Evolutionary conservation across 352 stramenopile genomes (phyloP).

Genomic region (Pythium angustatum): DNA sequence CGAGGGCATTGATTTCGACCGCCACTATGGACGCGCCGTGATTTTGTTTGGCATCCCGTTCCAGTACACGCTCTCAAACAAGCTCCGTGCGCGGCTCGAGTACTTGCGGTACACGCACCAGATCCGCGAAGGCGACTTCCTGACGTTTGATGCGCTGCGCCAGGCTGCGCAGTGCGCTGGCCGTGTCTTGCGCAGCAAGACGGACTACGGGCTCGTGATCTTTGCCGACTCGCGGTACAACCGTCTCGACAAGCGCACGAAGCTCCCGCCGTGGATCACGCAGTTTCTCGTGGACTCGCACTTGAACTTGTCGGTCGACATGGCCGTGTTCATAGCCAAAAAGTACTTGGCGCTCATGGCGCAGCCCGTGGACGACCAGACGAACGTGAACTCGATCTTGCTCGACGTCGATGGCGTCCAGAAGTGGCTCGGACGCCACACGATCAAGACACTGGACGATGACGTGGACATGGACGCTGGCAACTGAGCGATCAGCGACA

Average conservation of each 20-base stretch:
- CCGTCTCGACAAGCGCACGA: conserved; percentile 96
- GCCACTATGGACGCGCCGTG: conserved; percentile 97
- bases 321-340: conserved; percentile 94
- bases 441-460: conserved; percentile 13
- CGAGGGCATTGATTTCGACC: conserved; percentile 99
- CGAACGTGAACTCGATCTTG: conserved; percentile 93
- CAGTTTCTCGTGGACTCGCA: conserved; percentile 96
- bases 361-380: conserved; percentile 92
- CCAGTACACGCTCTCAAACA: conserved; percentile 97
- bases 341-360: conserved; percentile 97
- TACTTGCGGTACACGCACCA: conserved; percentile 95
- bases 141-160: conserved; percentile 98
- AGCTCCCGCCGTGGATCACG: conserved; percentile 98
- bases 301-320: conserved; percentile 97
- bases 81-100: conserved; percentile 93
- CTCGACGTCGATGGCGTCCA: conserved; percentile 90
- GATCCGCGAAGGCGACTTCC: conserved; percentile 95
- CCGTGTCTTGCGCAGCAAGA: conserved; percentile 98
- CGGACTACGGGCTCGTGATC: conserved; percentile 98
- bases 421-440: conserved; percentile 52
- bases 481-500: not conserved
- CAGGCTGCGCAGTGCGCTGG: conserved; percentile 98
- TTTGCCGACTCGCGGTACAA: conserved; percentile 99
- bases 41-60: conserved; percentile 99
- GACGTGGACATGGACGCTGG: conserved; percentile 18